A percentile compares a stretch with the other conserved stretches of the same genome.
These are phyloP conservation scores for Lepiota brunneoincarnata DNA, from an alignment of 768 basidiomycete species.

Conservation along the genomic window DNA sequence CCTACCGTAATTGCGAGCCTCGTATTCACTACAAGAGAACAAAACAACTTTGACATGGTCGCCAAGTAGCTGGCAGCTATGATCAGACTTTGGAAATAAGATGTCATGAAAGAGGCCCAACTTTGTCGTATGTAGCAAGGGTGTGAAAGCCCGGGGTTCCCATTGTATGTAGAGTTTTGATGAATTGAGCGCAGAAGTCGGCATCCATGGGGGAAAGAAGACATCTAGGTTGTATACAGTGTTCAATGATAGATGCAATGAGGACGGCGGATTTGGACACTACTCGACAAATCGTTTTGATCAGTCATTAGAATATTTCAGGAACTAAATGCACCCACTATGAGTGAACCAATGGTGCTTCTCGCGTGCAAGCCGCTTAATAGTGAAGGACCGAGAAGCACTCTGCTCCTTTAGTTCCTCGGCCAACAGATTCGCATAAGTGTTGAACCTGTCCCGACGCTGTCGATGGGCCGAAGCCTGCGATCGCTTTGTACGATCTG, in stretches of 20 bases:
- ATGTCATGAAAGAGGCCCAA: slow-evolving; percentile 23
- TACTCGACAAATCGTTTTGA: slow-evolving; percentile 16
- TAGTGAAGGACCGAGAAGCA: slow-evolving; percentile 65
- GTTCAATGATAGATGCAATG: slow-evolving; percentile 70
- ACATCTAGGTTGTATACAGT: slow-evolving; percentile 91
- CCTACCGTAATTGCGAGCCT: slow-evolving; percentile 90
- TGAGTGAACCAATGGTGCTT: slow-evolving; percentile 83
- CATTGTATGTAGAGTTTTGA: slow-evolving; percentile 81
- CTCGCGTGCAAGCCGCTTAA: slow-evolving; percentile 75
- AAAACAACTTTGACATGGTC: slow-evolving; percentile 82
- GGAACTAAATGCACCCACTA: slow-evolving; percentile 29
- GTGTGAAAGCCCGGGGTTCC: slow-evolving; percentile 92
- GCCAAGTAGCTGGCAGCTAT: slow-evolving; percentile 64
- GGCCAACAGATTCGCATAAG: slow-evolving; percentile 54
- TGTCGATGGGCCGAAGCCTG: slow-evolving; percentile 57
- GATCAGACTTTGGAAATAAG: slow-evolving; percentile 3
- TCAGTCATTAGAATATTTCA: not conserved
- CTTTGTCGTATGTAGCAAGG: slow-evolving; percentile 81
- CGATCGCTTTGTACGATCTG: slow-evolving; percentile 58
- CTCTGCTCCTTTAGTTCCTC: slow-evolving; percentile 79
- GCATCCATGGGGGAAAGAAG: slow-evolving; percentile 97
- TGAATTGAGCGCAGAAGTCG: slow-evolving; percentile 88
- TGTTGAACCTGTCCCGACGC: slow-evolving; percentile 64
- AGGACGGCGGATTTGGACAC: slow-evolving; percentile 48
- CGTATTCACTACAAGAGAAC: slow-evolving; percentile 94